Percentiles rank a stretch among this genome's conserved stretches.
Conservation (phyloP, 768 basidiomycete species). For the Pleurotus citrinopileatus region DNA sequence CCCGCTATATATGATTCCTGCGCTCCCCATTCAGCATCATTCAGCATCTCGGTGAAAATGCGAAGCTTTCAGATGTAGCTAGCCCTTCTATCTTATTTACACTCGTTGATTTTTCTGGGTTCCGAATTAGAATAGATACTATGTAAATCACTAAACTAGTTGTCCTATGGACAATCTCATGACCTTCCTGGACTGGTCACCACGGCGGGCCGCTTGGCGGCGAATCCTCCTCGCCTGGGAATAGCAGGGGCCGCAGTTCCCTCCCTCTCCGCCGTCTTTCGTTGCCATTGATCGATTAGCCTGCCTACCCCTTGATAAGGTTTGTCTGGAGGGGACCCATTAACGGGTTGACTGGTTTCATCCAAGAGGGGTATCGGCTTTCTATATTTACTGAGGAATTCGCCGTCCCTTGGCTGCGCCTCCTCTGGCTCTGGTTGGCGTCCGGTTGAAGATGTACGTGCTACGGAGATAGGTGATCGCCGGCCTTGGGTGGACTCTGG, state of each 20-base stretch:
- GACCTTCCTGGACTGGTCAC: slow-evolving; percentile 18
- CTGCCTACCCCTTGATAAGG: slow-evolving; percentile 82
- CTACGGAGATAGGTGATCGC: background rate
- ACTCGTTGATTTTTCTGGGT: background rate
- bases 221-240: slow-evolving; percentile 28
- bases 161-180: slow-evolving; percentile 6
- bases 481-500: background rate
- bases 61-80: background rate
- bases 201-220: slow-evolving; percentile 37
- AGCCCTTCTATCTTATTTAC: background rate
- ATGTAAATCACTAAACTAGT: slow-evolving; percentile 12
- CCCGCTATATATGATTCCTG: no score
- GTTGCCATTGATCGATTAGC: slow-evolving; percentile 88
- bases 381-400: background rate
- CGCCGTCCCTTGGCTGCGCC: background rate
- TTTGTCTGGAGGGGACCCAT: slow-evolving; percentile 55
- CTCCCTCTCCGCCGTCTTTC: slow-evolving; percentile 65
- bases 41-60: background rate
- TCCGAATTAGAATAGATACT: slow-evolving; percentile 8
- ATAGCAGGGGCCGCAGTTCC: background rate
- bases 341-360: slow-evolving; percentile 3
- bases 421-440: slow-evolving; percentile 3
- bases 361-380: slow-evolving; percentile 4
- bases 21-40: no score
- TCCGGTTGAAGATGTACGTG: background rate